Evolutionary conservation across 441 rosid genomes (phyloP).

Genomic region (Arabidopsis hybrid): DNA sequence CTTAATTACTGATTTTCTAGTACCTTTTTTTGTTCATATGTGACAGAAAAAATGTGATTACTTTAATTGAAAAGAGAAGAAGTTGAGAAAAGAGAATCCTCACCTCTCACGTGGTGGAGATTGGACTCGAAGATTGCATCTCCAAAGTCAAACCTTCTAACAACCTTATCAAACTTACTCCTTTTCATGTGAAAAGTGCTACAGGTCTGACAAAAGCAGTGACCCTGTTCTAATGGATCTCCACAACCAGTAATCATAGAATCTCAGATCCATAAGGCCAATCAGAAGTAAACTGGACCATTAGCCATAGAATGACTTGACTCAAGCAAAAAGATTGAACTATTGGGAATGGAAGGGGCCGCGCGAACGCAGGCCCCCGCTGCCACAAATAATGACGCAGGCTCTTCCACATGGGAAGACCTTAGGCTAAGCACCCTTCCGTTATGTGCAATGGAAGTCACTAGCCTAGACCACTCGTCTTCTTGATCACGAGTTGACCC

Average conservation of each 20-base stretch:
- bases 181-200: too few relatives aligned
- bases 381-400: conserved; percentile 63
- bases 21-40: not conserved
- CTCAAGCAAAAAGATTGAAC: too few relatives aligned
- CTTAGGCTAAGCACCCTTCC: conserved; percentile 21
- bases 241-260: too few relatives aligned
- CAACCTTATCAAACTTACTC: too few relatives aligned
- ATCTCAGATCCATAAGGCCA: too few relatives aligned
- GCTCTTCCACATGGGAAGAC: conserved; percentile 43
- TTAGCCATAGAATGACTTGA: too few relatives aligned
- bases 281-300: too few relatives aligned
- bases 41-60: conserved; percentile 10
- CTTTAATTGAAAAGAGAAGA: not conserved
- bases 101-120: not conserved
- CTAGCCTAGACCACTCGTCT: conserved; percentile 46
- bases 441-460: conserved; percentile 2
- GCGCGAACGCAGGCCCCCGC: conserved; percentile 76
- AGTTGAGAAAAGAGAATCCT: not conserved
- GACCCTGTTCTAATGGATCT: too few relatives aligned
- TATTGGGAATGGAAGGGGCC: conserved; percentile 46
- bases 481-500: conserved; percentile 41
- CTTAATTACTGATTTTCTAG: not conserved
- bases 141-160: not conserved
- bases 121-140: conserved; percentile 1
- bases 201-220: too few relatives aligned